These are phyloP conservation scores for Malbranchea zuffiana DNA, from an alignment of 2,329 filamentous ascomycete genomes.

Conservation along the genomic window DNA sequence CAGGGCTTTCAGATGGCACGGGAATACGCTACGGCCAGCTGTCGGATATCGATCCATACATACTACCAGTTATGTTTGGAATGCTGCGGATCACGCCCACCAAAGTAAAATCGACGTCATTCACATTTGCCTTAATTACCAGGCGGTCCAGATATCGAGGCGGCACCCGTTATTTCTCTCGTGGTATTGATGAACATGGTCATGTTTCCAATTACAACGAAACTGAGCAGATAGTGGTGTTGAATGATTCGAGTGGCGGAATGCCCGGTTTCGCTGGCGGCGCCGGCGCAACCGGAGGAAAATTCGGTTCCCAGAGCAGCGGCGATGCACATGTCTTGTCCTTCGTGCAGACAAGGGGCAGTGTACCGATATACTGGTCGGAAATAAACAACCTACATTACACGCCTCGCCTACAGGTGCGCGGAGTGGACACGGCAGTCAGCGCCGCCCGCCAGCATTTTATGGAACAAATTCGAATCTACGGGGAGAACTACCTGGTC, in stretches of 20 bases:
- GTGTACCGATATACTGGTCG: constrained; percentile 90
- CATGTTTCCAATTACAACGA: constrained; percentile 99
- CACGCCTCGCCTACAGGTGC: constrained; percentile 78
- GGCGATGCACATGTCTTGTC: constrained; percentile 81
- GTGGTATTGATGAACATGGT: constrained; percentile 84
- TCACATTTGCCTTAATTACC: constrained; percentile 82
- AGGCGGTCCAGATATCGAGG: constrained; percentile 77
- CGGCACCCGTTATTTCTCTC: constrained; percentile 88
- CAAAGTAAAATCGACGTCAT: constrained; percentile 67
- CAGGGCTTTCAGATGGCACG: constrained; percentile 40
- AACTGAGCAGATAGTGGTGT: constrained; percentile 81
- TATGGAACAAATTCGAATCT: constrained; percentile 80
- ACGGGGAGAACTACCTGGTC: constrained; percentile 94
- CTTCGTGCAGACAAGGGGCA: constrained; percentile 93
- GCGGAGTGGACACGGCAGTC: constrained; percentile 68
- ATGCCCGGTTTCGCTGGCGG: constrained; percentile 72
- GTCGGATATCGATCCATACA: constrained; percentile 74
- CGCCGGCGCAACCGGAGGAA: constrained; percentile 63
- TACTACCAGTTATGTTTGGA: constrained; percentile 89
- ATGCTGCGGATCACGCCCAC: constrained; percentile 88
- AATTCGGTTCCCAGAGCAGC: constrained; percentile 47
- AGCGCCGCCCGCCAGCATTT: constrained; percentile 78
- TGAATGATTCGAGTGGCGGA: constrained; percentile 70
- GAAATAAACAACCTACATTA: constrained; percentile 92
- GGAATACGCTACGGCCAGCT: constrained; percentile 47